Evolutionary conservation across 192 early-diverging fungal genomes (phyloP).

Genomic region (Tieghemiomyces parasiticus): DNA sequence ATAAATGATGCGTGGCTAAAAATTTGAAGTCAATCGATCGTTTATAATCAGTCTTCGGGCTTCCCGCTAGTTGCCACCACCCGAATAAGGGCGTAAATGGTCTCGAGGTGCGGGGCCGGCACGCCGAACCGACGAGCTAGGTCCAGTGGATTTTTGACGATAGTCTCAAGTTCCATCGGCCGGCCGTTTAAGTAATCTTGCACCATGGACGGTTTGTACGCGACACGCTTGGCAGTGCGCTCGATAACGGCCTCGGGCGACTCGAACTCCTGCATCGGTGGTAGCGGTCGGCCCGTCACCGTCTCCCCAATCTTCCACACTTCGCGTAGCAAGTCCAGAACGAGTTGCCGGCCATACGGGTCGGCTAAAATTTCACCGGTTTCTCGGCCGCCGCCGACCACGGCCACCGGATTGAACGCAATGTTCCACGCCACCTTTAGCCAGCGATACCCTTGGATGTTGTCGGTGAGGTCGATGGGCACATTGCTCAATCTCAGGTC

Average conservation of each 20-base stretch:
- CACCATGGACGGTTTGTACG: constrained; percentile 38
- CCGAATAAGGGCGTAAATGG: constrained; percentile 30
- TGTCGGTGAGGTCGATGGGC: constrained; percentile 20
- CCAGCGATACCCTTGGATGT: constrained; percentile 48
- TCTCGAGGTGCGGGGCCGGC: constrained; percentile 25
- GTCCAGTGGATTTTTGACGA: constrained; percentile 30
- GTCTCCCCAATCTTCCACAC: constrained; percentile 38
- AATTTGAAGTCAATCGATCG: no score
- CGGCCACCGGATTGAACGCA: constrained; percentile 46
- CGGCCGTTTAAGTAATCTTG: constrained; percentile 31
- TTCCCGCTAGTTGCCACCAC: constrained; percentile 22
- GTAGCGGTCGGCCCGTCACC: constrained; percentile 20
- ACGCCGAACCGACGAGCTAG: constrained; percentile 24
- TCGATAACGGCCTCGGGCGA: constrained; percentile 21
- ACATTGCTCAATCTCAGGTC: constrained; percentile 27
- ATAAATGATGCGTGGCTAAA: no score
- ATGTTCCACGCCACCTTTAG: constrained; percentile 59
- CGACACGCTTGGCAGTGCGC: constrained; percentile 10
- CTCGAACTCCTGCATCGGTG: constrained; percentile 12
- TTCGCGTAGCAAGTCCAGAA: constrained; percentile 33
- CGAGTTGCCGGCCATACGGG: constrained; percentile 24
- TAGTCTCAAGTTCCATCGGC: constrained; percentile 38
- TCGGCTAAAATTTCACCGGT: constrained; percentile 36
- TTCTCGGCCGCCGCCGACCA: constrained; percentile 35
- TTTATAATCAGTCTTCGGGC: no score